A percentile compares a stretch with the other conserved stretches of the same genome.
Evolutionary conservation across 148 eudicot species (phyloP).

Genomic region (Persicaria maculosa): DNA sequence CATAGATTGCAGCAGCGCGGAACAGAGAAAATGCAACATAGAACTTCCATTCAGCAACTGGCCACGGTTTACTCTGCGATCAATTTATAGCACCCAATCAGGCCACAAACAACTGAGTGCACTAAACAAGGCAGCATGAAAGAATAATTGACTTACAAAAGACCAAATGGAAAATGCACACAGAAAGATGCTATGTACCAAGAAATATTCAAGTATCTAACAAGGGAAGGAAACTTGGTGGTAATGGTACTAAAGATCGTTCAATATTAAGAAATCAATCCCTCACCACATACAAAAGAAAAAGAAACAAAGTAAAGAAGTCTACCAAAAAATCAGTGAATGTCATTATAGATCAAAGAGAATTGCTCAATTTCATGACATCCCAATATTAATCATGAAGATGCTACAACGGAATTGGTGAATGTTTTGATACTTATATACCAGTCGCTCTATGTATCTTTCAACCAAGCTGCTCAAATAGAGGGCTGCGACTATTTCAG

Average conservation of each 20-base stretch:
- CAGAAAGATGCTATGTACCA: background rate
- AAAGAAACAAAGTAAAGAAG: background rate
- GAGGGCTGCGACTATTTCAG: background rate
- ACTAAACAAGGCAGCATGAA: background rate
- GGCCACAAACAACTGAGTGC: background rate
- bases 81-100: background rate
- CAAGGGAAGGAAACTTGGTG: background rate
- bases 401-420: background rate
- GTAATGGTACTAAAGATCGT: too few relatives aligned
- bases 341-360: background rate
- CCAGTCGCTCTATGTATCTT: background rate
- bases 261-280: too few relatives aligned
- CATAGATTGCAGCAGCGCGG: slow-evolving; percentile 85
- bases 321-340: background rate
- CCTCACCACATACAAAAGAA: too few relatives aligned
- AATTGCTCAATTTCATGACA: background rate
- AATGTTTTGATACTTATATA: background rate
- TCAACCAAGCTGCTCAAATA: background rate
- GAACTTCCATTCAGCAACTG: slow-evolving; percentile 86
- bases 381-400: background rate
- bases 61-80: slow-evolving; percentile 89
- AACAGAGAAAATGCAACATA: slow-evolving; percentile 88
- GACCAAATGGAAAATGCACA: background rate
- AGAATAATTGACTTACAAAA: background rate
- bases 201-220: background rate